phyloP scores from a whole-genome alignment of 1,284 basidiomycete genomes.

The Fomitopsis schrenkii region DNA sequence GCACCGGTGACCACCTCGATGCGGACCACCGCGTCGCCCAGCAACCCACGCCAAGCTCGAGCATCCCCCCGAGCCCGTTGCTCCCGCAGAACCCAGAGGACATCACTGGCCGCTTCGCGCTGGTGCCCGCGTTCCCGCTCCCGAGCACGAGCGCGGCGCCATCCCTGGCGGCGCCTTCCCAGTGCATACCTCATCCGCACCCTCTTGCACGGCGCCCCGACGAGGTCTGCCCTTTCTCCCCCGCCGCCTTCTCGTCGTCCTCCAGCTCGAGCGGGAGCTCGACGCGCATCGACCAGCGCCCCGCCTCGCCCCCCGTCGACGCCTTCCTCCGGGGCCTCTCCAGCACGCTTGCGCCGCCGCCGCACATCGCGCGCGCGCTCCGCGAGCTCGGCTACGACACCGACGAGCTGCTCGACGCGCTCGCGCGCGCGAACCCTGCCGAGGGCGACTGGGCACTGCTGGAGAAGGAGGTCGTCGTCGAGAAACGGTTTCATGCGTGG shows the following conservation, averaged over 20 bases:
- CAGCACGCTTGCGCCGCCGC: background rate
- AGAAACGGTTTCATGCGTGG: background rate
- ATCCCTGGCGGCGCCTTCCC: too few relatives aligned
- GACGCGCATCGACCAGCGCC: background rate
- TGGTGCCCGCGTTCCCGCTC: background rate
- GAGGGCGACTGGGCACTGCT: slow-evolving; percentile 2
- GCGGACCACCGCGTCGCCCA: background rate
- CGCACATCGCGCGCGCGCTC: slow-evolving; percentile 1
- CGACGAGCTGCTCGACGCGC: slow-evolving; percentile 3
- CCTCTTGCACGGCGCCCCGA: background rate
- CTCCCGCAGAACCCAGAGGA: background rate
- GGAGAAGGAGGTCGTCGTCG: background rate
- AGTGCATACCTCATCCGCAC: too few relatives aligned
- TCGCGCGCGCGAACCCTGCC: background rate
- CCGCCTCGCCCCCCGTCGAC: background rate
- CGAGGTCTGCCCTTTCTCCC: background rate
- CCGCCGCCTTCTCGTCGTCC: background rate
- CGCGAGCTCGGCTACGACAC: slow-evolving; percentile 1
- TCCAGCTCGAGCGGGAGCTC: background rate
- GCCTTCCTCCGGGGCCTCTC: background rate
- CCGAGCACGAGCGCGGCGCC: background rate
- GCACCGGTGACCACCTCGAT: background rate
- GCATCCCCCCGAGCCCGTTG: background rate
- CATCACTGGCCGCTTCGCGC: background rate
- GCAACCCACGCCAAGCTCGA: background rate